Base-by-base conservation (phyloP, 352 stramenopile genomes). In the Globisporangium spiculum region DNA sequence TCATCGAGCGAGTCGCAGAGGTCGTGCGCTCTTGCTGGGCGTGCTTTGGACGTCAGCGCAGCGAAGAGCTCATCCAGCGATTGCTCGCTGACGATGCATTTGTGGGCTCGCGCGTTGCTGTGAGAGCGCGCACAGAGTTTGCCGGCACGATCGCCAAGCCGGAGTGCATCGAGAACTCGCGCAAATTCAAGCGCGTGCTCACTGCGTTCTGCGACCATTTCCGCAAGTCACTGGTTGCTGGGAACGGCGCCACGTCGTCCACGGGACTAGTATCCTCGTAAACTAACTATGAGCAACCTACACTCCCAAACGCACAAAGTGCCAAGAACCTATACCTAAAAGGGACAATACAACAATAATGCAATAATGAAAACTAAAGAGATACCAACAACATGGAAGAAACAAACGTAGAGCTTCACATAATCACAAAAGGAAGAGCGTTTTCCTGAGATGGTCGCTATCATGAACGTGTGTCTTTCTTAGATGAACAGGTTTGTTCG, bases 191-290 rank as follows among this genome's bases (percentile, higher is more conserved):
- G 50, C 86, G 86, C 38, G 84, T 91, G 27, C 70, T 94, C 16
- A 83, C 76, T 36, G 74, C 84, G 41, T 94, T 94, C 65, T 94
- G 86, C 67, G 83, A 90, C 55, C 86, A 94, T 64, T 92, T 92
- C 63, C 84, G 84, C 58, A 86, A 87, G 71, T 84, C 73, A 16
- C 63, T 90, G 16, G 6, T n/a, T 36, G 77, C 46, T 14, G 59
- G 36, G 10, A 38, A 44, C 14, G 12, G 38, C 14, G 30, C 56
- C 18, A 34, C 57, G 4, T 27, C 50, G 8, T 18, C 75, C 2
- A 52, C 72, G 2, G 60, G 67, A 20, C 60, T 71, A 30, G 60
- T 59, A 52, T 77, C 69, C 22, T 77, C 67, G 34, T 65, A 59
- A 65, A 50, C 6, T 32, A 32, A 30, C 27, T 22, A 57, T 36